Evolutionary conservation across 345 rosid genomes (phyloP), one percentile per base, ranked within the genome.

Genomic region (Sapria himalayana): DNA sequence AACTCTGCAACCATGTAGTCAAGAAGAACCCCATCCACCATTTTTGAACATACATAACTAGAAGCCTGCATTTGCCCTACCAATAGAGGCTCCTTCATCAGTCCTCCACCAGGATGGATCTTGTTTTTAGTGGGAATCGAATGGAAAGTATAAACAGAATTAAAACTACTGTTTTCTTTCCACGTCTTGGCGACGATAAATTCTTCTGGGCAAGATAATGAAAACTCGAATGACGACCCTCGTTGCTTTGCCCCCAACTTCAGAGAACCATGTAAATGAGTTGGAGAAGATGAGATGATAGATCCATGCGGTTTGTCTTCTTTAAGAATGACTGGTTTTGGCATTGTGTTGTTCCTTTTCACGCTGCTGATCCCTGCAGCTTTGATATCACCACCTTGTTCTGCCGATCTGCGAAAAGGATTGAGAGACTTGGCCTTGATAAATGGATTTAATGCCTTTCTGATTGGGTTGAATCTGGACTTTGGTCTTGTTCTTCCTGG

Each of bases 41-140:
- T 6, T 42, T 91, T 74, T 2, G 84, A 64, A 49, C 66, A 63
- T 33, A 80, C 44, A 44, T 60, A 67, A 49, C 78, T 62, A 1
- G 92, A 74, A 60, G 75, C 85, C 50, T 73, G 86, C 99, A 91
- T 84, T 63, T 84, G 86, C 7, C 89, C 99, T 20, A 84, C 66
- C 23, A 69, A 24, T 44, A 68, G 48, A 21, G 78, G 59, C 44
- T 74, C 78, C 59, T 62, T 64, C 50, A 55, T 52, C 63, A 37
- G 50, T 48, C 58, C 37, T 21, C 57, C 65, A 11, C 64, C 40
- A 1, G 44, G 52, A 50, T 62, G 38, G 57, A 61, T 73, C 41
- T 58, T 74, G 57, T 71, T 80, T 60, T 64, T 63, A 50, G 59
- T 62, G 23, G 66, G 64, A 39, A 58, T 25, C 21, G 74, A 69